phyloP scores from a whole-genome alignment of 257 asterid genomes.

The Nicotiana benthamiana region DNA sequence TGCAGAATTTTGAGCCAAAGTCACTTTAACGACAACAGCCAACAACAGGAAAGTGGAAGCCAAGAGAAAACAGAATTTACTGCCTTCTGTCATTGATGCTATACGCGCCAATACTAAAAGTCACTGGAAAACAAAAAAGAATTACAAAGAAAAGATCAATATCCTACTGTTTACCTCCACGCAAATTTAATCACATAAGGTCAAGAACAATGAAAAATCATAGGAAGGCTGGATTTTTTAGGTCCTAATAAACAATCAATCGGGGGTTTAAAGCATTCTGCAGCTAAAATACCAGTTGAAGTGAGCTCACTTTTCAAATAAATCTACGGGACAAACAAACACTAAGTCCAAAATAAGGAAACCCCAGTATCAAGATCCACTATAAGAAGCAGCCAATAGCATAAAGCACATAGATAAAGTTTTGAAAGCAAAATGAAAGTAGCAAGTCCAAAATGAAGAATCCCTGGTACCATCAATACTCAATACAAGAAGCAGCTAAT shows the following conservation, averaged over 20 bases:
- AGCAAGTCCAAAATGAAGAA: neutral
- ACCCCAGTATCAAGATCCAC: neutral
- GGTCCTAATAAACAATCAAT: neutral
- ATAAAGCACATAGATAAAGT: neutral
- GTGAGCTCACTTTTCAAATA: neutral
- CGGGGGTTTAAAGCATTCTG: too few species aligned
- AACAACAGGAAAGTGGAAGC: slow-evolving; percentile 4
- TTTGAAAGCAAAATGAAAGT: neutral
- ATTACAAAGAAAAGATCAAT: neutral
- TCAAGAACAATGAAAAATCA: neutral
- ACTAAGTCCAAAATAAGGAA: neutral
- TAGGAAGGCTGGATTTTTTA: neutral
- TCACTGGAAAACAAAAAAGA: neutral
- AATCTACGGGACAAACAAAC: neutral
- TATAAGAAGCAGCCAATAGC: neutral
- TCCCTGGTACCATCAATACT: neutral
- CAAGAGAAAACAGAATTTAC: neutral
- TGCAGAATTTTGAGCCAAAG: slow-evolving; percentile 26
- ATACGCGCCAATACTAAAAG: neutral
- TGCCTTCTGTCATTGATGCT: slow-evolving; percentile 4
- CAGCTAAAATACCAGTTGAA: neutral
- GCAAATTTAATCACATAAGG: neutral
- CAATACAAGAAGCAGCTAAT: neutral
- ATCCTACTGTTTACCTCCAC: neutral
- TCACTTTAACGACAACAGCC: slow-evolving; percentile 2